Conservation (phyloP, 1,284 basidiomycete genomes). For the Amylostereum chailletii region DNA sequence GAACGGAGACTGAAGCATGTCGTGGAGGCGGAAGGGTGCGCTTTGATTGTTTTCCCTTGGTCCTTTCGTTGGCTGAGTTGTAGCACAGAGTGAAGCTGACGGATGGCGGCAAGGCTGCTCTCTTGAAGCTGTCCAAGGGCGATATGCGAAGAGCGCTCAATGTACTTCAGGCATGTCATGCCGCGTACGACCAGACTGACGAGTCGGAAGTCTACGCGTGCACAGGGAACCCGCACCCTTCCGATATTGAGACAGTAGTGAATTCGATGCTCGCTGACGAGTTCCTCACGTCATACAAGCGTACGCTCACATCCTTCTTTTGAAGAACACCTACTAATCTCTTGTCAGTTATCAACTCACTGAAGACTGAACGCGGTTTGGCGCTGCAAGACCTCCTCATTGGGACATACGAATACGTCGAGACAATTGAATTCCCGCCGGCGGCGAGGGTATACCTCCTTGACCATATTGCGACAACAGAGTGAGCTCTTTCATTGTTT, state of each 20-base stretch:
- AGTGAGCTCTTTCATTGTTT: constrained; percentile 43
- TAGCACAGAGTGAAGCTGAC: constrained; percentile 61
- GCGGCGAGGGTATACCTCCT: constrained; percentile 86
- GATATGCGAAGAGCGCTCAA: constrained; percentile 98
- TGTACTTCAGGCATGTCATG: constrained; percentile 95
- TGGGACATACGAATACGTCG: constrained; percentile 88
- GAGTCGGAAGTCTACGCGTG: constrained; percentile 95
- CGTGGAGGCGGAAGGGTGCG: constrained; percentile 80
- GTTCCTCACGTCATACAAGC: constrained; percentile 86
- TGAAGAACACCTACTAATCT: neutral
- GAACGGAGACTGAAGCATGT: constrained; percentile 77
- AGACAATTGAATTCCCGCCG: constrained; percentile 79
- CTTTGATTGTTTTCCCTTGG: constrained; percentile 7
- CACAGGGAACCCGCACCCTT: constrained; percentile 93
- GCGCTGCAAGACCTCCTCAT: constrained; percentile 94
- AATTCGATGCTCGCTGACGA: constrained; percentile 96
- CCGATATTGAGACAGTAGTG: constrained; percentile 88
- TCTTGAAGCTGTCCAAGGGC: constrained; percentile 89
- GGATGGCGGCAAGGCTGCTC: constrained; percentile 78
- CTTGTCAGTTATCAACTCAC: constrained; percentile 66
- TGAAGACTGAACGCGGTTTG: constrained; percentile 90
- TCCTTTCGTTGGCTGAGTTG: neutral
- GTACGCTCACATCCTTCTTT: constrained; percentile 36
- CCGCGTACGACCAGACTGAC: constrained; percentile 85
- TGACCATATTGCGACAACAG: constrained; percentile 84